phyloP scores from a whole-genome alignment of 169 alveolate species.

The Theileria equi region DNA sequence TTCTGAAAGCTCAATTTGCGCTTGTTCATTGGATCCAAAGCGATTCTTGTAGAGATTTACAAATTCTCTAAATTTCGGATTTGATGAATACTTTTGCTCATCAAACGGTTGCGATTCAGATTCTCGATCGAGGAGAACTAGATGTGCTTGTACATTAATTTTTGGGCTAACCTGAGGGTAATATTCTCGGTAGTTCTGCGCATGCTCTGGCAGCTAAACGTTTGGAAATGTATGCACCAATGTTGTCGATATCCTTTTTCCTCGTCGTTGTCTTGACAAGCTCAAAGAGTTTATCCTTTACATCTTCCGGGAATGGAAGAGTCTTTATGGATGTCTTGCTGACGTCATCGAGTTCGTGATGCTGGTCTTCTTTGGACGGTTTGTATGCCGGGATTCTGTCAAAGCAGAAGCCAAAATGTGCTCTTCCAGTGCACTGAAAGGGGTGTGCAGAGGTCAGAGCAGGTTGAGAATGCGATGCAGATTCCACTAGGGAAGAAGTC shows the following conservation, averaged over 20 bases:
- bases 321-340: constrained; percentile 50
- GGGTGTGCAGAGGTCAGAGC: too few species aligned
- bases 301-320: constrained; percentile 68
- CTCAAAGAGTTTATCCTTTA: constrained; percentile 62
- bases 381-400: constrained; percentile 52
- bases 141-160: constrained; percentile 7
- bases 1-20: constrained; percentile 64
- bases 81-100: constrained; percentile 27
- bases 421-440: too few species aligned
- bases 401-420: constrained; percentile 50
- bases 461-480: too few species aligned
- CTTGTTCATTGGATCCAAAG: constrained; percentile 70
- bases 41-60: constrained; percentile 44
- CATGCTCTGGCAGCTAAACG: constrained; percentile 72
- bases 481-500: too few species aligned
- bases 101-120: constrained; percentile 11
- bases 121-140: constrained; percentile 40
- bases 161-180: constrained; percentile 71
- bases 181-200: constrained; percentile 79
- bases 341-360: constrained; percentile 39
- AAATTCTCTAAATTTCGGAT: constrained; percentile 60
- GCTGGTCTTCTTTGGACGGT: constrained; percentile 4
- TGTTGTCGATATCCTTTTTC: constrained; percentile 77
- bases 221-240: constrained; percentile 69
- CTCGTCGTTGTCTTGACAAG: constrained; percentile 63